Evolutionary conservation across 768 basidiomycete species (phyloP), one percentile per base, ranked within the genome.

Genomic region (Crassisporium funariophilum): DNA sequence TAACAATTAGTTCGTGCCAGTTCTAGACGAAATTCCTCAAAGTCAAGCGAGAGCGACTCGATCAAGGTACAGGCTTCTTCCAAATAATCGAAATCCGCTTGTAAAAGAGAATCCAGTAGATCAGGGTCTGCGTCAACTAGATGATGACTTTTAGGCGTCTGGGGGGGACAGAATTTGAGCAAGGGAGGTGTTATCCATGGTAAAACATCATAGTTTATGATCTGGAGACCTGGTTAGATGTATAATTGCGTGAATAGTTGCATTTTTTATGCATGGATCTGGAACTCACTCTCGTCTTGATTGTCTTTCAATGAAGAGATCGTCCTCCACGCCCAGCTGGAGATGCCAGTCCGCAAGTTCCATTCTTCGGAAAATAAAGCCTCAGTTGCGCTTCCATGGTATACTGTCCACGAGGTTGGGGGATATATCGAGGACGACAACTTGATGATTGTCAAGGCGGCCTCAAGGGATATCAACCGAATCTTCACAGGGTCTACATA

Each of bases 301-400:
- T 82, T 79, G 44, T 87, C 83, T 59, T 82, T 83, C 36, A 90
- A 75, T 57, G 86, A 86, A 5, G 79, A 75, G n/a, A 90, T 78
- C 2, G 80, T 76, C 54, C 83, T 76, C 88, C 89, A 91, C 33
- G 82, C 77, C 90, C 90, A 92, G 35, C 76, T 79, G 2, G 85
- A 81, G 21, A 91, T 69, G 6, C 76, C 77, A 44, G 72, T 77
- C 15, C 90, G 80, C 36, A 86, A 62, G 19, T 59, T 71, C 89
- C 89, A 92, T 36, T 78, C 72, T 52, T 88, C 85, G 24, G 69
- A 65, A 22, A 61, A 55, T n/a, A 63, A 46, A 20, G 55, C 65
- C 1, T 60, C 53, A 11, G 64, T 44, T 11, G 48, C 16, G 21
- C 44, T 42, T 10, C 49, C 43, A 23, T 55, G 49, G 5, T 53